Conservation (phyloP, 2,329 filamentous ascomycete species). For the Fusarium oxysporum region DNA sequence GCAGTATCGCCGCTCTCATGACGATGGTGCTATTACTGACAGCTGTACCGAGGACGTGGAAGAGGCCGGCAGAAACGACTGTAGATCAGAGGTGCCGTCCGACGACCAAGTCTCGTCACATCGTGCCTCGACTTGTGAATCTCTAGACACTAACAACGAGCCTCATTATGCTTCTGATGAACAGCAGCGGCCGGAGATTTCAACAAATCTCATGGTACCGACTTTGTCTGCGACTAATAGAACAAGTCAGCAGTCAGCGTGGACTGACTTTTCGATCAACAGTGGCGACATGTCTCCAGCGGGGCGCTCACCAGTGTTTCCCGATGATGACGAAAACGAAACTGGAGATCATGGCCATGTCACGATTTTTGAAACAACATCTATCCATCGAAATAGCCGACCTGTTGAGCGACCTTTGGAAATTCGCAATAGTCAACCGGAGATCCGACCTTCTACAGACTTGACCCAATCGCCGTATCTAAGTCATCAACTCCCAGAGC, state of each 20-base stretch:
- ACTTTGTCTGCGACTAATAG: constrained; percentile 58
- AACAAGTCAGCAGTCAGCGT: constrained; percentile 67
- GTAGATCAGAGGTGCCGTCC: constrained; percentile 45
- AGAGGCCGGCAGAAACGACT: constrained; percentile 46
- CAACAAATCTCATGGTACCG: constrained; percentile 62
- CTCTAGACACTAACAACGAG: constrained; percentile 51
- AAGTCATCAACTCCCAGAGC: constrained; percentile 60
- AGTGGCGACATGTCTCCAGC: constrained; percentile 58
- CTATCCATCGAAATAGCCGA: constrained; percentile 43
- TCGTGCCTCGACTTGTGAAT: constrained; percentile 56
- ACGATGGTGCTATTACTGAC: constrained; percentile 52
- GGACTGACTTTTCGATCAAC: constrained; percentile 70
- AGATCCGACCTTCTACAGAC: constrained; percentile 41
- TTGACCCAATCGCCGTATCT: constrained; percentile 45
- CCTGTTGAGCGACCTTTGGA: constrained; percentile 36
- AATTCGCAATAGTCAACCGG: constrained; percentile 36
- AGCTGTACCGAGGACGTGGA: constrained; percentile 53
- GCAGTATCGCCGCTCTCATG: constrained; percentile 42
- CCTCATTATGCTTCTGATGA: constrained; percentile 43
- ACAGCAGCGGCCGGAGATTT: constrained; percentile 51
- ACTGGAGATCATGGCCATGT: constrained; percentile 48
- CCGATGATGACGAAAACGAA: constrained; percentile 44
- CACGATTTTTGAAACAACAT: constrained; percentile 49
- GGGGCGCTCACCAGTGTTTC: constrained; percentile 46
- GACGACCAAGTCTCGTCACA: constrained; percentile 50